Conservation (phyloP, 306 rosid species). For the Malus sylvestris region DNA sequence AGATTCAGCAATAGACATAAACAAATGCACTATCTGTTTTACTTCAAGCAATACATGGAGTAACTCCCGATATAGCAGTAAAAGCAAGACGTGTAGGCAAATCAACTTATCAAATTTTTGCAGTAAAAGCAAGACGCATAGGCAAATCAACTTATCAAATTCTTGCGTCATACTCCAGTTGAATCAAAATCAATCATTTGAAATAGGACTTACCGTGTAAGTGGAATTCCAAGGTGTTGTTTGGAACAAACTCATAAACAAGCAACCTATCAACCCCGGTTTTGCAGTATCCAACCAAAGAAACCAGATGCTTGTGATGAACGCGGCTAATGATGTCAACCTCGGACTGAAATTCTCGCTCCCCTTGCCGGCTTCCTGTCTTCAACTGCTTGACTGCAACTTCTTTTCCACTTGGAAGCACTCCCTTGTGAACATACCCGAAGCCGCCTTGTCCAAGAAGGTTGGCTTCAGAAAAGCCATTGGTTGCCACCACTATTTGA, state of each 20-base stretch:
- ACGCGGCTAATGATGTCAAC: slow-evolving; percentile 46
- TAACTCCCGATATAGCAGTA: too few species aligned
- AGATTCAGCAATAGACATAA: too few species aligned
- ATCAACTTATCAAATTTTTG: not conserved
- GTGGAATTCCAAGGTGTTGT: slow-evolving; percentile 51
- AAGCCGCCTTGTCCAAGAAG: slow-evolving; percentile 57
- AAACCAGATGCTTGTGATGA: slow-evolving; percentile 55
- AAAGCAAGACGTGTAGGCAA: too few species aligned
- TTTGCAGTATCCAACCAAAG: slow-evolving; percentile 42
- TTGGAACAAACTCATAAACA: slow-evolving; percentile 46
- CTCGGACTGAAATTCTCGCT: slow-evolving; percentile 50
- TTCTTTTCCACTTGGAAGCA: slow-evolving; percentile 40
- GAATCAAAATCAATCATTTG: too few species aligned
- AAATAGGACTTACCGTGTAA: slow-evolving; percentile 31
- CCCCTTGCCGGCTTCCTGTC: slow-evolving; percentile 43
- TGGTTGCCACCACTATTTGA: slow-evolving; percentile 36
- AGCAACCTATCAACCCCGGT: slow-evolving; percentile 34
- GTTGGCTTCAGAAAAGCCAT: slow-evolving; percentile 37
- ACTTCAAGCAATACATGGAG: too few species aligned
- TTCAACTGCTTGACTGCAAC: slow-evolving; percentile 47
- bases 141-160: not conserved
- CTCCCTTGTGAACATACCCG: slow-evolving; percentile 46
- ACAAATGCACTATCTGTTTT: too few species aligned
- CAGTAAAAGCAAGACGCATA: not conserved
- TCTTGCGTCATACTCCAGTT: not conserved